These are phyloP conservation scores for Cryptosporidium andersoni DNA, from an alignment of 169 alveolate species.

Conservation along the genomic window DNA sequence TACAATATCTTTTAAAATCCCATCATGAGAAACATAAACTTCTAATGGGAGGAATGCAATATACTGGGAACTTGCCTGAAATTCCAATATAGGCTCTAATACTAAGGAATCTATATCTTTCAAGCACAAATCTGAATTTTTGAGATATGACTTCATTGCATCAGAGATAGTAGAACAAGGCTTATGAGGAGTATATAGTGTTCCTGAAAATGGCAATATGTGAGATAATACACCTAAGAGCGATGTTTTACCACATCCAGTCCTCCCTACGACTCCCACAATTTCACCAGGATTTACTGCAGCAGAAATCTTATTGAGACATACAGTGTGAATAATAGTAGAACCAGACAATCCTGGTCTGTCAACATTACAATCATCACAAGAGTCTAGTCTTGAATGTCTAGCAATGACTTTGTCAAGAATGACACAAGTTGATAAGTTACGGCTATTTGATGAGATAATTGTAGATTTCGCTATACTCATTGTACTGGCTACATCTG, in stretches of 20 bases:
- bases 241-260: conserved; percentile 68
- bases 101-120: conserved; percentile 24
- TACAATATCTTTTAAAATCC: conserved; percentile 26
- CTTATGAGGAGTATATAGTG: background rate
- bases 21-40: conserved; percentile 13
- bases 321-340: conserved; percentile 1
- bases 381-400: conserved; percentile 44
- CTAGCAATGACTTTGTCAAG: conserved; percentile 16
- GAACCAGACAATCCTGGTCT: conserved; percentile 32
- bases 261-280: conserved; percentile 57
- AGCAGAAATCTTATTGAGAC: conserved; percentile 5
- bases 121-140: background rate
- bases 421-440: background rate
- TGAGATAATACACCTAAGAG: conserved; percentile 25
- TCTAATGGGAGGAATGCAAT: conserved; percentile 53
- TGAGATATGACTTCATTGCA: background rate
- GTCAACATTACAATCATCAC: conserved; percentile 10
- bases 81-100: conserved; percentile 6
- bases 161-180: background rate
- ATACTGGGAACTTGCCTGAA: conserved; percentile 13
- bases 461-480: too few species aligned
- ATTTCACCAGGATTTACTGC: conserved; percentile 27
- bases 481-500: too few species aligned
- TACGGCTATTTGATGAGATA: background rate
- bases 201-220: background rate